These are phyloP conservation scores for Acanthamoeba lenticulata DNA, from an alignment of 208 protist species.

Conservation along the genomic window DNA sequence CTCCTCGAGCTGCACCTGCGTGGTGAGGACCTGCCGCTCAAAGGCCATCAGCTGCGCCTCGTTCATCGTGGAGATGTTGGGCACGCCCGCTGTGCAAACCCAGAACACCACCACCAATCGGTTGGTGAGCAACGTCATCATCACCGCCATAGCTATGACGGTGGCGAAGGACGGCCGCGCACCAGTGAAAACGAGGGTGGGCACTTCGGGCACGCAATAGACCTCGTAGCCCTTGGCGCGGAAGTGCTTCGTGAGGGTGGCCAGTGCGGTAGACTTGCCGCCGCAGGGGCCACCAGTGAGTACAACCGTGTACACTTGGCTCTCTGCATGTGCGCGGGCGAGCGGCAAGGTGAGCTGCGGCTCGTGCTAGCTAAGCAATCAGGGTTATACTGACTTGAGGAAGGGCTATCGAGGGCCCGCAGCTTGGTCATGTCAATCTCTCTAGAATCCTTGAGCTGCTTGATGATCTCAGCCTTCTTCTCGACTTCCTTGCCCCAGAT, in stretches of 20 bases:
- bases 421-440: neutral
- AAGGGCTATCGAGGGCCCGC: neutral
- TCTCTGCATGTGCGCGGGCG: neutral
- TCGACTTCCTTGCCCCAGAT: neutral
- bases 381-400: neutral
- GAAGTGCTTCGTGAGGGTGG: conserved; percentile 8
- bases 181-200: conserved; percentile 74
- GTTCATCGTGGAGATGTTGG: neutral
- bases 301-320: conserved; percentile 63
- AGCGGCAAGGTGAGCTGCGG: neutral
- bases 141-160: neutral
- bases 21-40: conserved; percentile 40
- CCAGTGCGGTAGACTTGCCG: conserved; percentile 73
- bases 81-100: conserved; percentile 7
- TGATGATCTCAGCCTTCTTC: neutral
- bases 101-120: neutral
- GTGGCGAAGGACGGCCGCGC: neutral
- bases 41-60: conserved; percentile 51
- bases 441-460: neutral
- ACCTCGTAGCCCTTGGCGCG: conserved; percentile 67
- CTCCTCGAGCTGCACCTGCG: conserved; percentile 56
- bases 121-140: neutral
- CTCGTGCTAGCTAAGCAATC: neutral
- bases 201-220: conserved; percentile 64
- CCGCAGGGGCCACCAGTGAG: conserved; percentile 77